Evolutionary conservation across 768 basidiomycete species (phyloP), one percentile per base, ranked within the genome.

Genomic region (Butyriboletus loyo): DNA sequence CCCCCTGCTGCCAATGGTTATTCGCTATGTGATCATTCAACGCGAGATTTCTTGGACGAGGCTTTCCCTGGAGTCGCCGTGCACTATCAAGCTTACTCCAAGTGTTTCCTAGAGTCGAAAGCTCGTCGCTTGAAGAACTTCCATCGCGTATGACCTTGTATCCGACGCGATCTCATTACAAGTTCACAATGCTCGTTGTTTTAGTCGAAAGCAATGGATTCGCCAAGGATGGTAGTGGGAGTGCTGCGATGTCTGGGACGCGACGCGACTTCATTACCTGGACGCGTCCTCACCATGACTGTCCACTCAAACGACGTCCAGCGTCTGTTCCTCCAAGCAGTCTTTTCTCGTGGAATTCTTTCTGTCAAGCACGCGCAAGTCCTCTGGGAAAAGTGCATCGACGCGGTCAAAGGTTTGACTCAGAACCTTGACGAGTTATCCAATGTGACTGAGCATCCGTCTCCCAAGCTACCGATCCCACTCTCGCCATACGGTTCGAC

Each of bases 321-420:
- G 56, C 81, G 83, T 34, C 79, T 94, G 41, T 93, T 89, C 59
- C 78, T 93, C 19, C 92, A 94, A 56, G 82, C 87, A 0, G 71
- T 92, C 21, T 72, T 93, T 24, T 89, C 89, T 21, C 79, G 90
- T 17, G 79, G 85, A 15, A 69, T 83, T 9, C 66, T 93, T 5
- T 82, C 89, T n/a, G 75, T 75, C 42, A 77, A 77, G 21, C 77
- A 90, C 3, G 89, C 84, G 0, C 75, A 82, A 44, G 69, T 76
- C 35, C 73, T 93, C 17, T 90, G 86, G 83, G 70, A 74, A 54
- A 85, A 84, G 66, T 87, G 81, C 58, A 72, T 84, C 19, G 79
- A 81, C 30, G 81, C 83, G 0, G 86, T 91, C 39, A 79, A 81
- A 74, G 81, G 92, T 89, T 89, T 34, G 52, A 58, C 45, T 48